A percentile compares a stretch with the other conserved stretches of the same genome.
Conservation (phyloP, 2,329 filamentous ascomycete genomes). For the Penicillium polonicum region DNA sequence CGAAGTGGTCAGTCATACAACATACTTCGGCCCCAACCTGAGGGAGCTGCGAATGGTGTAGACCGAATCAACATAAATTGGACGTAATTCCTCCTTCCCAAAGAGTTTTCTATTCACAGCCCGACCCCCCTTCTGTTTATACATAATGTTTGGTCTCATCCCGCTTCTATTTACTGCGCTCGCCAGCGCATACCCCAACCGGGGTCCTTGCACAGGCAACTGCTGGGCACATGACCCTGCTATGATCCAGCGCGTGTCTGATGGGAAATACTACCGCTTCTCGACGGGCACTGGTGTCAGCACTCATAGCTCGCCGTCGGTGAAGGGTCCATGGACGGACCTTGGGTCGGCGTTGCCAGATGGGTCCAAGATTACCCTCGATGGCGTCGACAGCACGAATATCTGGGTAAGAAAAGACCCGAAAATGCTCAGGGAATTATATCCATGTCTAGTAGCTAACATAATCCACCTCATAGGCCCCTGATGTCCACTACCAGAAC, state of each 20-base stretch:
- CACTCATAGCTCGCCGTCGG: conserved; percentile 46
- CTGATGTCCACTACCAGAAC: conserved; percentile 60
- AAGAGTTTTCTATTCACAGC: not conserved
- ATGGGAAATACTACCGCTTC: conserved; percentile 56
- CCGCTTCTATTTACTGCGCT: conserved; percentile 24
- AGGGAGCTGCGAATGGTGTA: conserved; percentile 1
- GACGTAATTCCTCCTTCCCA: not conserved
- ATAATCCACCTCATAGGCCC: conserved; percentile 51
- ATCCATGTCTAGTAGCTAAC: not conserved
- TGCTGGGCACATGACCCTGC: conserved; percentile 50
- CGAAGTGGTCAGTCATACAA: conserved; percentile 2
- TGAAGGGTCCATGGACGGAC: conserved; percentile 53
- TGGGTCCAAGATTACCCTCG: conserved; percentile 46
- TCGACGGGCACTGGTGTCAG: conserved; percentile 52
- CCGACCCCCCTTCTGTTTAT: not conserved
- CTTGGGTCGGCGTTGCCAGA: conserved; percentile 47
- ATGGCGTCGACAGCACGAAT: conserved; percentile 41
- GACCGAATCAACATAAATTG: conserved; percentile 9
- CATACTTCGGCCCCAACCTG: not conserved
- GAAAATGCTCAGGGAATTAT: not conserved
- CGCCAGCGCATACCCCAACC: conserved; percentile 30
- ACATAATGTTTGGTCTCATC: conserved; percentile 25
- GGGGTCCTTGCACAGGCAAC: conserved; percentile 33
- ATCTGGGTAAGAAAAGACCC: conserved; percentile 46
- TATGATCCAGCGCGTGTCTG: conserved; percentile 48